A percentile compares a stretch with the other conserved stretches of the same genome.
Conservation (phyloP, 106 monocot species). For the Cymbidium sinense region DNA sequence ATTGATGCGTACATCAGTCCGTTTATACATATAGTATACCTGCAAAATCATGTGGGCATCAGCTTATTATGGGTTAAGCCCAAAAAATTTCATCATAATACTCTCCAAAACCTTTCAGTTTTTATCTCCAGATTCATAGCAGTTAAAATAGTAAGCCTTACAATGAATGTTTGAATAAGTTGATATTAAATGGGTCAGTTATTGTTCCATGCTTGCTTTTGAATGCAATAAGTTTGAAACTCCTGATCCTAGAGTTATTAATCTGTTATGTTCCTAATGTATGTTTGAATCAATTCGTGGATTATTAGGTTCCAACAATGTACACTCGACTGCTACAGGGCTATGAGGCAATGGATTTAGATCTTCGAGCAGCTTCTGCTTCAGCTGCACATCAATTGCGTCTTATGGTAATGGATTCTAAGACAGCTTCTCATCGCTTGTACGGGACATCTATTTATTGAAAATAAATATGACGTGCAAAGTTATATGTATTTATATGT, state of each 20-base stretch:
- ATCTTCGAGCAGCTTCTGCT: slow-evolving; percentile 59
- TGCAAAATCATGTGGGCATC: not conserved
- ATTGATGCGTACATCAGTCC: too few species aligned
- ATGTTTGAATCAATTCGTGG: not conserved
- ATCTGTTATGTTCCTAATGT: not conserved
- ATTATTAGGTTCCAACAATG: slow-evolving; percentile 86
- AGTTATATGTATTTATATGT: not conserved
- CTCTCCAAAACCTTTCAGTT: not conserved
- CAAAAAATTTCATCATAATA: not conserved
- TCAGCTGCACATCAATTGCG: slow-evolving; percentile 78
- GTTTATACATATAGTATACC: not conserved
- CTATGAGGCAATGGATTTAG: slow-evolving; percentile 80
- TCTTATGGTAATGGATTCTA: slow-evolving; percentile 65
- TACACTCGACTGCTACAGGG: slow-evolving; percentile 93
- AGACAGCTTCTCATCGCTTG: not conserved
- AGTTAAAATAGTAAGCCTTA: not conserved
- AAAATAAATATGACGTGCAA: not conserved
- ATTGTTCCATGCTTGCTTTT: not conserved
- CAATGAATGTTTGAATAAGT: not conserved
- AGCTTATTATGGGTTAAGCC: not conserved
- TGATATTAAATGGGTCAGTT: not conserved
- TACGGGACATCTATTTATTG: not conserved
- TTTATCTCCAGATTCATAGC: not conserved
- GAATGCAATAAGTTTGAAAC: not conserved
- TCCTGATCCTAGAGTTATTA: not conserved